These are phyloP conservation scores for Soucietia sequanensis DNA, from an alignment of 805 yeast genomes.

Conservation along the genomic window DNA sequence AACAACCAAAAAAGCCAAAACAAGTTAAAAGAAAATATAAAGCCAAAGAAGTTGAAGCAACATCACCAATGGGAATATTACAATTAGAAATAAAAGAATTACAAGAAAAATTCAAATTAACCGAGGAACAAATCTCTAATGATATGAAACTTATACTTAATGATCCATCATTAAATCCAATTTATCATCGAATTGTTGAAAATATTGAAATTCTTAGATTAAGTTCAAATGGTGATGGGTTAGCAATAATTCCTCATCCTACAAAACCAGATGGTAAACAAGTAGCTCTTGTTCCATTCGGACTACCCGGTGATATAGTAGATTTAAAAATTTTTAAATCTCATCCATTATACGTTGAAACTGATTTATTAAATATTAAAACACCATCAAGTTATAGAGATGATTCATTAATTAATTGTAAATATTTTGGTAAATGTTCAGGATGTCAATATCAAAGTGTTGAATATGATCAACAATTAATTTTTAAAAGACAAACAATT, in stretches of 20 bases:
- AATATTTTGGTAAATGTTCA: slow-evolving; percentile 88
- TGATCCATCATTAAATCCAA: slow-evolving; percentile 45
- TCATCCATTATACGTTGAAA: slow-evolving; percentile 69
- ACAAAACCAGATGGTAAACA: slow-evolving; percentile 44
- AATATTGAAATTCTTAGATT: slow-evolving; percentile 57
- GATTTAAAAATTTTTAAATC: slow-evolving; percentile 72
- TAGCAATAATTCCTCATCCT: slow-evolving; percentile 69
- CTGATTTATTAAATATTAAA: slow-evolving; percentile 62
- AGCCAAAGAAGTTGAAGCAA: slow-evolving; percentile 64
- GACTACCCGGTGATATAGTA: slow-evolving; percentile 81
- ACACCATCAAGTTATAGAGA: slow-evolving; percentile 38
- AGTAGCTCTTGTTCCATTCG: slow-evolving; percentile 80
- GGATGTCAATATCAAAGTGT: slow-evolving; percentile 93
- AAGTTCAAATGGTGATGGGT: slow-evolving; percentile 85
- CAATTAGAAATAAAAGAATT: slow-evolving; percentile 69
- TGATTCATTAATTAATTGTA: slow-evolving; percentile 64
- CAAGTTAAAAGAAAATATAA: slow-evolving; percentile 51
- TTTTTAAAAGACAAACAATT: slow-evolving; percentile 70
- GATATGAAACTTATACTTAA: slow-evolving; percentile 67
- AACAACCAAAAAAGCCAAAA: slow-evolving; percentile 23
- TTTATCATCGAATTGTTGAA: slow-evolving; percentile 57
- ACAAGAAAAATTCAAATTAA: slow-evolving; percentile 40
- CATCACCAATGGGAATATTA: slow-evolving; percentile 79
- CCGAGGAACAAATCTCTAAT: slow-evolving; percentile 51
- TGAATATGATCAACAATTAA: slow-evolving; percentile 69